A percentile compares a stretch with the other conserved stretches of the same genome.
Evolutionary conservation across 768 basidiomycete species (phyloP).

Genomic region (Aureoboletus auriporus): DNA sequence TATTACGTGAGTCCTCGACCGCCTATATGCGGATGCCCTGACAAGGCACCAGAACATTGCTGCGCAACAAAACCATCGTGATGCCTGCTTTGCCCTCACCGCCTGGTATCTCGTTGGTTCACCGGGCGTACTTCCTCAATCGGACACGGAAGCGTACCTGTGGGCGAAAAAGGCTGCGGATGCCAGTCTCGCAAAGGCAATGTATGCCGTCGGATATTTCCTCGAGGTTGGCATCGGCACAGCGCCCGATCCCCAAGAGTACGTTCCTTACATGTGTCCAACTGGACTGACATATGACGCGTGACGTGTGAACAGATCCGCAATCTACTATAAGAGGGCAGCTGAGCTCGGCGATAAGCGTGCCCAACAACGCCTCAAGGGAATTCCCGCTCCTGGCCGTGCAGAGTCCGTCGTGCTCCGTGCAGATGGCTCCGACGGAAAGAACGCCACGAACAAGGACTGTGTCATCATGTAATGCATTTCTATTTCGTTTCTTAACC

Average conservation of each 20-base stretch:
- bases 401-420: conserved; percentile 61
- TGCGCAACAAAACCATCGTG: conserved; percentile 93
- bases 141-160: conserved; percentile 95
- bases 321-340: conserved; percentile 82
- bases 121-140: conserved; percentile 94
- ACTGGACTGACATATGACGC: background rate
- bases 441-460: conserved; percentile 63
- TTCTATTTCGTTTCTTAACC: conserved; percentile 3
- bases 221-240: conserved; percentile 93
- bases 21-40: conserved; percentile 9
- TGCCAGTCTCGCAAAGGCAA: conserved; percentile 86
- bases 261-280: conserved; percentile 24
- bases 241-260: conserved; percentile 61
- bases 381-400: conserved; percentile 55
- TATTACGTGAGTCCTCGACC: conserved; percentile 82
- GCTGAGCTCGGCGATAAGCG: conserved; percentile 93
- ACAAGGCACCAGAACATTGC: conserved; percentile 78
- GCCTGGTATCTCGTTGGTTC: conserved; percentile 99
- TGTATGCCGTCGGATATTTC: conserved; percentile 98
- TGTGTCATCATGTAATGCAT: conserved; percentile 73
- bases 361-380: conserved; percentile 76
- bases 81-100: conserved; percentile 96
- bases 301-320: conserved; percentile 45
- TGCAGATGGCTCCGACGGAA: conserved; percentile 44
- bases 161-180: conserved; percentile 98